Percentiles rank a stretch among this genome's conserved stretches.
Evolutionary conservation across 805 yeast genomes (phyloP).

Genomic region (Kuraishia piskuri): DNA sequence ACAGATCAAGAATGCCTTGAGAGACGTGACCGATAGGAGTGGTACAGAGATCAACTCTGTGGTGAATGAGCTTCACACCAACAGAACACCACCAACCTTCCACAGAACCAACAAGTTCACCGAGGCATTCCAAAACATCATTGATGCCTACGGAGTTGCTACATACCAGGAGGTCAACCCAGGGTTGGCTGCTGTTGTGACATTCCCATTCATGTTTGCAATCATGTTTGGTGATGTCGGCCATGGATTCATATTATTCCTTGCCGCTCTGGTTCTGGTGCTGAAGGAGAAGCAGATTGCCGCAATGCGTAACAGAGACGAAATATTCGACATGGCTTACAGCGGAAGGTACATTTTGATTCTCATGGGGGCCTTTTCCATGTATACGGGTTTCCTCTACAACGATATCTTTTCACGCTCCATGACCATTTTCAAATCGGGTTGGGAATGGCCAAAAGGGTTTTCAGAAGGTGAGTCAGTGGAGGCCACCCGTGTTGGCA

Average conservation of each 20-base stretch:
- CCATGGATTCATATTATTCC: constrained; percentile 78
- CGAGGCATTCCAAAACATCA: constrained; percentile 83
- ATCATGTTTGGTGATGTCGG: constrained; percentile 99
- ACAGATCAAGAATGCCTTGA: constrained; percentile 55
- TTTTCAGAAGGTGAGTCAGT: constrained; percentile 65
- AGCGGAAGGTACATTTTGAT: constrained; percentile 85
- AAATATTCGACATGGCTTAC: constrained; percentile 94
- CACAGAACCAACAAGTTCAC: constrained; percentile 95
- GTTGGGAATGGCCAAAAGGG: constrained; percentile 88
- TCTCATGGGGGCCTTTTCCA: constrained; percentile 90
- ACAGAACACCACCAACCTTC: constrained; percentile 87
- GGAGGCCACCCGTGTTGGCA: constrained; percentile 56
- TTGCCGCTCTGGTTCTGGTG: constrained; percentile 67
- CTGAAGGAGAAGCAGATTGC: constrained; percentile 65
- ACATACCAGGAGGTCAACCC: constrained; percentile 94
- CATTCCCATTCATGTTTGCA: constrained; percentile 98
- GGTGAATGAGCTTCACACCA: constrained; percentile 58
- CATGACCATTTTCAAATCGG: constrained; percentile 78
- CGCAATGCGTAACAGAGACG: constrained; percentile 63
- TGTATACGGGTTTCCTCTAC: constrained; percentile 91
- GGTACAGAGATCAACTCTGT: constrained; percentile 39
- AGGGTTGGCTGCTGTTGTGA: constrained; percentile 87
- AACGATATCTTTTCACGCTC: constrained; percentile 91
- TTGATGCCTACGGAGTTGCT: constrained; percentile 93
- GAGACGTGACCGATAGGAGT: constrained; percentile 48